A percentile compares a stretch with the other conserved stretches of the same genome.
Evolutionary conservation across 306 rosid genomes (phyloP).

Genomic region (Rubus idaeus): DNA sequence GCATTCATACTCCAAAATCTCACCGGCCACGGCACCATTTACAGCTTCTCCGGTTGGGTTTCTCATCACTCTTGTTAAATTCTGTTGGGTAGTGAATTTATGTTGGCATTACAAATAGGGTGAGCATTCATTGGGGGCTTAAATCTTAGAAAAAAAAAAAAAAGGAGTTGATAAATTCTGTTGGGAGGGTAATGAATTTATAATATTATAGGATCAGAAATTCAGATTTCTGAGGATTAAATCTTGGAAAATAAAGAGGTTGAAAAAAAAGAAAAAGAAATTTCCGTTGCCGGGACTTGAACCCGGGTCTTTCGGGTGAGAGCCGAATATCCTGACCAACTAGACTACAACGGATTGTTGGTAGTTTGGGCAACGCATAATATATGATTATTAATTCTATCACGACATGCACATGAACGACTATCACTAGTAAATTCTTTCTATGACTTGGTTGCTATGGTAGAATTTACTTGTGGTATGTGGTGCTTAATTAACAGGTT

Average conservation of each 20-base stretch:
- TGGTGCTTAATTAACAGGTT: conserved; percentile 41
- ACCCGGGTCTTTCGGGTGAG: conserved; percentile 90
- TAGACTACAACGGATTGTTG: conserved; percentile 67
- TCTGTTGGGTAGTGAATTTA: neutral
- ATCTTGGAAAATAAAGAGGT: neutral
- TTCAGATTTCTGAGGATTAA: neutral
- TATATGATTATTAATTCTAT: too few species aligned
- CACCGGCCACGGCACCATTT: conserved; percentile 42
- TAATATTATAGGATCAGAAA: too few species aligned
- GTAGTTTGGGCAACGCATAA: too few species aligned
- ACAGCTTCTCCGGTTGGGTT: conserved; percentile 69
- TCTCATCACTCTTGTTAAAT: neutral
- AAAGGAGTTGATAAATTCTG: neutral
- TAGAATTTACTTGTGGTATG: neutral
- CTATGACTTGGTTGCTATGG: too few species aligned
- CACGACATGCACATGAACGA: too few species aligned
- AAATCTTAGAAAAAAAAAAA: too few species aligned
- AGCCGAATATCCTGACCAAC: conserved; percentile 80
- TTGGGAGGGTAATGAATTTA: neutral
- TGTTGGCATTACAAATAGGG: neutral
- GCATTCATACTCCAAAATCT: conserved; percentile 56
- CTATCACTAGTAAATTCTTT: too few species aligned
- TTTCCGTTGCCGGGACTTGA: conserved; percentile 83
- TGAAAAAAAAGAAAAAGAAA: too few species aligned
- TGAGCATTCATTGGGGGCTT: neutral